These are phyloP conservation scores for Chimonanthus salicifolius DNA, from an alignment of 164 flowering plant species.

Conservation along the genomic window DNA sequence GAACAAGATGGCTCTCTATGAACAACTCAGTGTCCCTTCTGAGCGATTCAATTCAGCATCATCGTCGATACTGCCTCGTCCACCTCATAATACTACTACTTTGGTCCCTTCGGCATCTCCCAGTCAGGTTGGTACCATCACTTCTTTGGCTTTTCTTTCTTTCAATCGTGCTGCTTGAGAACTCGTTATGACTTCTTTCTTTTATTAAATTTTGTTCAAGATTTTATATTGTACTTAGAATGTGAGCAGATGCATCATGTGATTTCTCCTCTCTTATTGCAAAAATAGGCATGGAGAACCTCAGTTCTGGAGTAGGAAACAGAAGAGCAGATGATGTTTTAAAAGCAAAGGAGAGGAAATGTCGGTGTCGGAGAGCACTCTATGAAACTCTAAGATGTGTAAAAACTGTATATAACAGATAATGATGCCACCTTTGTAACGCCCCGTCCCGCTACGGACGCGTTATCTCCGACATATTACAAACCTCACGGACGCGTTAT, in stretches of 20 bases:
- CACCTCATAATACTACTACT: constrained; percentile 19
- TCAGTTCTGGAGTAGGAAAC: too few relatives aligned
- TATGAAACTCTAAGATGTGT: too few relatives aligned
- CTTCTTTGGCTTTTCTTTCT: not conserved
- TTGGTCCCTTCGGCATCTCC: constrained; percentile 31
- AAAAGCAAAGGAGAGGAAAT: not conserved
- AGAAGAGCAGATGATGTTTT: not conserved
- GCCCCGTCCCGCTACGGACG: too few relatives aligned
- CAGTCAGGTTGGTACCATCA: constrained; percentile 35
- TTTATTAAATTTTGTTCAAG: not conserved
- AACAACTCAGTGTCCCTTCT: constrained; percentile 60
- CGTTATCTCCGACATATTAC: too few relatives aligned
- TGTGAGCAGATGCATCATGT: not conserved
- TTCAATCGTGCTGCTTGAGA: not conserved
- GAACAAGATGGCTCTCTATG: constrained; percentile 86
- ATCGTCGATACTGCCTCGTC: constrained; percentile 28
- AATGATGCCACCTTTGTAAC: too few relatives aligned
- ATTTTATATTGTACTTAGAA: not conserved
- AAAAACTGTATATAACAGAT: too few relatives aligned
- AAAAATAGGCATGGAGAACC: not conserved
- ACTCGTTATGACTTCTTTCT: not conserved
- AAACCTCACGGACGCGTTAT: too few relatives aligned
- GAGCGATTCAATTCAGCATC: constrained; percentile 38
- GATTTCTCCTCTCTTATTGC: not conserved
- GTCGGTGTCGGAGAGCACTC: too few relatives aligned